A percentile compares a stretch with the other conserved stretches of the same genome.
phyloP scores from a whole-genome alignment of 495 filamentous ascomycete species.

The Baudoinia panamericana region DNA sequence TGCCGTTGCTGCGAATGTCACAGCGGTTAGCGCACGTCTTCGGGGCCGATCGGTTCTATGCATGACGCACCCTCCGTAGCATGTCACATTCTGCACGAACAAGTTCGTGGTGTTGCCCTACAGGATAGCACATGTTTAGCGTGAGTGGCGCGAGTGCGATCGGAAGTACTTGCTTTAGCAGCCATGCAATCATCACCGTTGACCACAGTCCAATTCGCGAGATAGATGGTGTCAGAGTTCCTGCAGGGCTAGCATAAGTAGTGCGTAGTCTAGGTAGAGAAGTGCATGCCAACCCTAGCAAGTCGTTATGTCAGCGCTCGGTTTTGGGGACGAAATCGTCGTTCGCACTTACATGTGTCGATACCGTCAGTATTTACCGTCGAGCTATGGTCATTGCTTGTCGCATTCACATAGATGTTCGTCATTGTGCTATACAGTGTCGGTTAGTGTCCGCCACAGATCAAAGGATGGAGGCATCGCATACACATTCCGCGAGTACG shows the following conservation, averaged over 20 bases:
- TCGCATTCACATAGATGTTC: constrained; percentile 35
- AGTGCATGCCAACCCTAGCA: too few relatives aligned
- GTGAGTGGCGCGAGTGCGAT: too few relatives aligned
- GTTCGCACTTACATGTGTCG: constrained; percentile 12
- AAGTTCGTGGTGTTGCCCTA: constrained; percentile 22
- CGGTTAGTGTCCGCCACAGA: not conserved
- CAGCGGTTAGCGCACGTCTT: too few relatives aligned
- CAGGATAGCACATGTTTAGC: too few relatives aligned
- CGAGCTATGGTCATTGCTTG: constrained; percentile 10
- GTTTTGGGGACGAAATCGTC: too few relatives aligned
- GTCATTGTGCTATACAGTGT: constrained; percentile 21
- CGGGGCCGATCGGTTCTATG: too few relatives aligned
- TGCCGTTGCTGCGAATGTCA: too few relatives aligned
- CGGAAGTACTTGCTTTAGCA: too few relatives aligned
- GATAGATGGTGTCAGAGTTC: constrained; percentile 22
- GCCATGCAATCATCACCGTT: constrained; percentile 24
- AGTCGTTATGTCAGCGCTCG: too few relatives aligned
- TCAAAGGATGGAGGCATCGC: too few relatives aligned
- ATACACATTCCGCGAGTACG: constrained; percentile 27
- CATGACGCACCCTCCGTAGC: constrained; percentile 9
- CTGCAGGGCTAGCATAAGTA: too few relatives aligned
- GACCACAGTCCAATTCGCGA: constrained; percentile 21
- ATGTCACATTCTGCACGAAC: constrained; percentile 12
- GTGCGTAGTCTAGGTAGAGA: too few relatives aligned
- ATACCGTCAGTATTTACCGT: constrained; percentile 24